Conservation (phyloP, 176 grass and related monocot genomes). For the Sorghum bicolor region Sorghum_bicolor_NCBIv3 NC_012871.2:59442001-59442500, state of each 20-base stretch:
- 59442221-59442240: slow-evolving; percentile 81
- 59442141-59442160: slow-evolving; percentile 48
- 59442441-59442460: slow-evolving; percentile 45
- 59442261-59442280: slow-evolving; percentile 58
- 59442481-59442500: not conserved
- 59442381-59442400: slow-evolving; percentile 79
- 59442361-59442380: not conserved
- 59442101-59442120: slow-evolving; percentile 63
- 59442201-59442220: slow-evolving; percentile 41
- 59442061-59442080: slow-evolving; percentile 2
- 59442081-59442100: slow-evolving; percentile 61
- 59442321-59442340: not conserved
- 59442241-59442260: slow-evolving; percentile 76
- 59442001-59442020: slow-evolving; percentile 71
- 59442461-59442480: slow-evolving; percentile 16
- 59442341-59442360: not conserved
- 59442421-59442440: slow-evolving; percentile 43
- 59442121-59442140: slow-evolving; percentile 62
- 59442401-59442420: slow-evolving; percentile 68
- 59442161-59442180: slow-evolving; percentile 43
- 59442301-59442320: not conserved
- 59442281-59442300: slow-evolving; percentile 71
- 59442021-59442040: slow-evolving; percentile 53
- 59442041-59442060: slow-evolving; percentile 21
- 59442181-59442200: slow-evolving; percentile 48